Conservation (phyloP, 768 basidiomycete genomes). For the Clathrus columnatus region DNA sequence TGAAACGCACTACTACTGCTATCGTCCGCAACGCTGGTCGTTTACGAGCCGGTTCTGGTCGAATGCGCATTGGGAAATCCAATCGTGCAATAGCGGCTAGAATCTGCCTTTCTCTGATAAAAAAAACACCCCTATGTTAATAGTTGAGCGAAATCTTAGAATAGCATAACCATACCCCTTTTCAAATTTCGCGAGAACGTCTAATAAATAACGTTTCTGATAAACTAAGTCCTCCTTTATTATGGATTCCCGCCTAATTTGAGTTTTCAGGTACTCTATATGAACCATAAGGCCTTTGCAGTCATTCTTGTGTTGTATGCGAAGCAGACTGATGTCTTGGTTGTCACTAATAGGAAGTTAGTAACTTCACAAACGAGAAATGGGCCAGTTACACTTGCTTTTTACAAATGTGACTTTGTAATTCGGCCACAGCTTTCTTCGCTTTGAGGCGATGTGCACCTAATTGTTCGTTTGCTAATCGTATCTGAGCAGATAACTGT, state of each 20-base stretch:
- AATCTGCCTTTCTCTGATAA: slow-evolving; percentile 55
- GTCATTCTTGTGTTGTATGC: slow-evolving; percentile 69
- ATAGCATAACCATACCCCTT: slow-evolving; percentile 55
- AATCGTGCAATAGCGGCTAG: slow-evolving; percentile 68
- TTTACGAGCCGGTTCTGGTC: slow-evolving; percentile 26
- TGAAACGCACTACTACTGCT: slow-evolving; percentile 53
- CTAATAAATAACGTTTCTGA: slow-evolving; percentile 83
- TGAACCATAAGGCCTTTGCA: slow-evolving; percentile 87
- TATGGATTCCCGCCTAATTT: slow-evolving; percentile 75
- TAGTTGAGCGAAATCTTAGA: slow-evolving; percentile 1
- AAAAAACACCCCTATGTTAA: slow-evolving; percentile 4
- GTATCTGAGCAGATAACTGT: slow-evolving; percentile 57
- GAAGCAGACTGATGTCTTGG: slow-evolving; percentile 43
- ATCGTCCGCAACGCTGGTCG: slow-evolving; percentile 47
- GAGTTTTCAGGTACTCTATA: slow-evolving; percentile 86
- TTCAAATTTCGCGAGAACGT: slow-evolving; percentile 62
- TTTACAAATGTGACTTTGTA: slow-evolving; percentile 50
- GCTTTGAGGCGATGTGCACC: slow-evolving; percentile 45
- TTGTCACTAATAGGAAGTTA: slow-evolving; percentile 35
- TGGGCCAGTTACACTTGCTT: slow-evolving; percentile 36
- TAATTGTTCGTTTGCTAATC: slow-evolving; percentile 57
- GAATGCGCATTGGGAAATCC: slow-evolving; percentile 49
- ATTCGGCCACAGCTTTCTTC: slow-evolving; percentile 35
- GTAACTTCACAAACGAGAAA: background rate
- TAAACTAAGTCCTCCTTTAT: slow-evolving; percentile 70